These are phyloP conservation scores for Vaccinium darrowii DNA, from an alignment of 148 eudicot genomes.

Conservation along the genomic window DNA sequence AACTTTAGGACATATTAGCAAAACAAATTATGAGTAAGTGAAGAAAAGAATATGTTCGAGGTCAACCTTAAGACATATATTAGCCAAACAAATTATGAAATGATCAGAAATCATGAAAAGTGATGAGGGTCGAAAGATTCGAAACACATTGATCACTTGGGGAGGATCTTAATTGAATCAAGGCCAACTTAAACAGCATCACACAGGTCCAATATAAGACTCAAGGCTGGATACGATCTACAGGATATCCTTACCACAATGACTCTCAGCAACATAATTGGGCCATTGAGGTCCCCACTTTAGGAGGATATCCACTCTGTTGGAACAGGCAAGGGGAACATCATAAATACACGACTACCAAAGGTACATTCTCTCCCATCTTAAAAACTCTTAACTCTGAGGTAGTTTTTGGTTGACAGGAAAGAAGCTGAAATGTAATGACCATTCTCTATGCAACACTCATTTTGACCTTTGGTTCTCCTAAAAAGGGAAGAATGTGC, in stretches of 20 bases:
- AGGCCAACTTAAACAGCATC: neutral
- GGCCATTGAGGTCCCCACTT: neutral
- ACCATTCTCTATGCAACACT: neutral
- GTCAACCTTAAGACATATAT: neutral
- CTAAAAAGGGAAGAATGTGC: neutral
- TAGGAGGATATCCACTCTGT: neutral
- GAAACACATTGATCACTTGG: neutral
- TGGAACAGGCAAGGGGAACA: neutral
- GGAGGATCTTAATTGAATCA: neutral
- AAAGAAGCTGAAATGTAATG: neutral
- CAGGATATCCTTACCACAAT: neutral
- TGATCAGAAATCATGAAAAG: neutral
- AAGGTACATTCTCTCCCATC: neutral
- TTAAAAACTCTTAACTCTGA: neutral
- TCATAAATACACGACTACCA: neutral
- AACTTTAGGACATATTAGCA: neutral
- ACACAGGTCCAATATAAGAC: neutral
- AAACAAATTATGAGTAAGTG: neutral
- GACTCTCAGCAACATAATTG: neutral
- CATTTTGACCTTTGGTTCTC: neutral
- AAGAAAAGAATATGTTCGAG: neutral
- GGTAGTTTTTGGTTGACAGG: neutral
- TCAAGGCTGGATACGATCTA: neutral
- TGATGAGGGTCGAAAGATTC: neutral
- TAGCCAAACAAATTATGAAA: neutral